Evolutionary conservation across 2,329 filamentous ascomycete species (phyloP), one percentile per base, ranked within the genome.

Genomic region (Colletotrichum tamarilloi): DNA sequence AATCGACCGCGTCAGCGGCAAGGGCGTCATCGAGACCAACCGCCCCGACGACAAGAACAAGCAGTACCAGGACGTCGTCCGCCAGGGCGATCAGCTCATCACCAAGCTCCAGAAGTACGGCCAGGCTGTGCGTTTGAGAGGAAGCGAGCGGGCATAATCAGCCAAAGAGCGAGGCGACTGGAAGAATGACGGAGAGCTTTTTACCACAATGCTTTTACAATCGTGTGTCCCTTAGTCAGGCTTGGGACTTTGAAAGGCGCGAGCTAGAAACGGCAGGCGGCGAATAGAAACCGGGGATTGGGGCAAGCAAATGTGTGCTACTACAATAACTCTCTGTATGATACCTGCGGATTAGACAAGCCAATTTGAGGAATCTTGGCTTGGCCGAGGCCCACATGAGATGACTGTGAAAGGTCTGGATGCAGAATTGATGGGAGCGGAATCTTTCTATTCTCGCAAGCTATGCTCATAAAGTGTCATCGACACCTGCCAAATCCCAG

Each of bases 71-170:
- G 97, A 99, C 79, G 95, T 98, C 49, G 95, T 99, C 74, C 97
- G 97, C 86, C 97, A 98, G 82, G 97, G 97, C 38, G 97, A 99
- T 84, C 94, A 97, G 84, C 89, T 99, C 75, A 98, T 99, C 82
- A 99, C 97, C 72, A 99, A 99, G 89, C 88, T 99, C 78, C 97
- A 99, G 86, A 99, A 99, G 89, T 99, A 99, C 83, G 97, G 97
- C 57, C 97, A 99, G 85, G 94, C 97, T 2, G 97, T 99, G 76
- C 91, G 97, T 80, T 88, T 99, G 85, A 91, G 97, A 79, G 97
- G 97, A 53, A 98, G 96, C 81, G 97, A 99, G 88, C 91, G 97
- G 79, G 95, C 94, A 79, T 98, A 88, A 79, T 76, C 62, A 26
- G 28, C 22, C 28, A 4, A 24, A 5, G 24, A 19, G 16, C 49